Conservation (phyloP, 2,329 filamentous ascomycete species). For the Nemania serpens region DNA sequence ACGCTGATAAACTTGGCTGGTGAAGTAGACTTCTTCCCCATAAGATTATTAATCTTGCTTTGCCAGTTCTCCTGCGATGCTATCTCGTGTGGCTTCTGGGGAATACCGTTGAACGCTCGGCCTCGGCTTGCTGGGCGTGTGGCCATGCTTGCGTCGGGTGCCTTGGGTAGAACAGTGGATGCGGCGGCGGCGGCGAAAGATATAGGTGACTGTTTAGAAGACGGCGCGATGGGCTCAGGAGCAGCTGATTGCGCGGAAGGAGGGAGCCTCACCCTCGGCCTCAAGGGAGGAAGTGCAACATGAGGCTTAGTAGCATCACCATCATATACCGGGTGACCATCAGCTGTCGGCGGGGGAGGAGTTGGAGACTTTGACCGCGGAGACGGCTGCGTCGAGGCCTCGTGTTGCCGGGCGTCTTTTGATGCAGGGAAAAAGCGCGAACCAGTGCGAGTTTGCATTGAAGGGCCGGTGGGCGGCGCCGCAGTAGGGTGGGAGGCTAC, state of each 20-base stretch:
- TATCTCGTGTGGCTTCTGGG: constrained; percentile 39
- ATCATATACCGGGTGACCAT: constrained; percentile 73
- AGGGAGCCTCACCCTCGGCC: constrained; percentile 81
- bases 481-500: constrained; percentile 13
- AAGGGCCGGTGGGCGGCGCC: constrained; percentile 27
- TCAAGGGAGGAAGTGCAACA: constrained; percentile 70
- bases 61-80: constrained; percentile 66
- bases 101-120: constrained; percentile 32
- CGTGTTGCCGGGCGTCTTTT: constrained; percentile 53
- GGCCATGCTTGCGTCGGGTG: constrained; percentile 17
- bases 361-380: constrained; percentile 62
- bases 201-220: constrained; percentile 47
- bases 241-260: constrained; percentile 60
- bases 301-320: constrained; percentile 68
- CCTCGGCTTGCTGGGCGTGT: constrained; percentile 35
- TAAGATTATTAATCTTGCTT: constrained; percentile 79
- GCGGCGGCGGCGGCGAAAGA: constrained; percentile 50
- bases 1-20: constrained; percentile 64
- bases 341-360: constrained; percentile 72
- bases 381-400: constrained; percentile 44
- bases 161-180: constrained; percentile 30
- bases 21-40: constrained; percentile 64
- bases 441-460: constrained; percentile 52
- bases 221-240: constrained; percentile 42
- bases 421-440: constrained; percentile 66